phyloP scores from a whole-genome alignment of 2,329 filamentous ascomycete genomes.

The Drechslerella coelobrocha region DNA sequence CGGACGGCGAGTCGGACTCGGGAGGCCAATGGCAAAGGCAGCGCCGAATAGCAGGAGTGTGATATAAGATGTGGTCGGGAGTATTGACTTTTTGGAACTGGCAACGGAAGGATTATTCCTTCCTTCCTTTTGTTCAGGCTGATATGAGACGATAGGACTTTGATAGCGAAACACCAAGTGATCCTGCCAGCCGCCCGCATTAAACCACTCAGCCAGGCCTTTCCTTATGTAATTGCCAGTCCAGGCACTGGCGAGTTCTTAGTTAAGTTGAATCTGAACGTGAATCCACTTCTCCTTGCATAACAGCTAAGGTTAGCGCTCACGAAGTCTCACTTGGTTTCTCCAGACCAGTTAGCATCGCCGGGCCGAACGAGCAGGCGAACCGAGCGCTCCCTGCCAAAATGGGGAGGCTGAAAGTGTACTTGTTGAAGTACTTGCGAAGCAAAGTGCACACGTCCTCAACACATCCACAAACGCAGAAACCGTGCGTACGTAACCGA shows the following conservation, averaged over 20 bases:
- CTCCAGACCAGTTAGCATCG: not conserved
- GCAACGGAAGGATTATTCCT: conserved; percentile 2
- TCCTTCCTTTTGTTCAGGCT: not conserved
- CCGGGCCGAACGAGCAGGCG: not conserved
- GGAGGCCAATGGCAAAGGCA: not conserved
- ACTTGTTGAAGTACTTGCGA: not conserved
- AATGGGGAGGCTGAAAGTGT: not conserved
- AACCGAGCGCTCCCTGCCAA: not conserved
- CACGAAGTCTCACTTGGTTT: not conserved
- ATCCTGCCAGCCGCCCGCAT: not conserved
- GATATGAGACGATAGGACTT: not conserved
- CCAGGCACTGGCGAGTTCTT: not conserved
- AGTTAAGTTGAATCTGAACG: no score
- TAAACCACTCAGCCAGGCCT: not conserved
- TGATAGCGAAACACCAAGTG: not conserved
- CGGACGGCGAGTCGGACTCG: not conserved
- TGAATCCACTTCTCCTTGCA: no score
- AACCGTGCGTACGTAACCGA: no score
- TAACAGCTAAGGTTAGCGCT: no score
- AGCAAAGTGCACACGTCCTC: not conserved
- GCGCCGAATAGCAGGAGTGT: not conserved
- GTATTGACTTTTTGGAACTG: not conserved
- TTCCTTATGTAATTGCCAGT: not conserved
- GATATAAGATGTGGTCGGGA: not conserved
- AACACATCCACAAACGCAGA: conserved; percentile 1